Conservation (phyloP, 2,329 filamentous ascomycete genomes). For the Dactylella cylindrospora region DNA sequence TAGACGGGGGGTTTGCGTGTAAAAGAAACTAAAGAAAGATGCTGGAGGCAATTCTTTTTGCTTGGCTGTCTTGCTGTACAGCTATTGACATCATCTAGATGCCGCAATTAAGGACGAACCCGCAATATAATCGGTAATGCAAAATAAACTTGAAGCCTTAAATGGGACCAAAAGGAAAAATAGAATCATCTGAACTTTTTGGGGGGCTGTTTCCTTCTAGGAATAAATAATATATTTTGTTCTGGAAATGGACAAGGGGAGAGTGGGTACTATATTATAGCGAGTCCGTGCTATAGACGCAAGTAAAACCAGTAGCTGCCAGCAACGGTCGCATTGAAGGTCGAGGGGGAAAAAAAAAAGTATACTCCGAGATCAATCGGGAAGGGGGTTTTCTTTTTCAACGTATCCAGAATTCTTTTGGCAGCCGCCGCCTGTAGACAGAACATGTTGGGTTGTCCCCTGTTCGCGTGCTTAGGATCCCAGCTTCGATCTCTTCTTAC, state of each 20-base stretch:
- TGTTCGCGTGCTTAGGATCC: conserved; percentile 42
- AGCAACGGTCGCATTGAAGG: too few relatives aligned
- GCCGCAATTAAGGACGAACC: conserved; percentile 44
- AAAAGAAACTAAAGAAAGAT: too few relatives aligned
- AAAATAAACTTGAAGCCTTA: not conserved
- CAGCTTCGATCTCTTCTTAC: conserved; percentile 43
- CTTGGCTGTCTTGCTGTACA: conserved; percentile 15
- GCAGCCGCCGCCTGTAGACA: conserved; percentile 37
- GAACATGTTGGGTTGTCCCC: conserved; percentile 42
- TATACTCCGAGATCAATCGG: too few relatives aligned
- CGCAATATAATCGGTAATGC: conserved; percentile 43
- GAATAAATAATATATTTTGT: conserved; percentile 4
- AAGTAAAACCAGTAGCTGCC: too few relatives aligned
- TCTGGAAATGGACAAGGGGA: conserved; percentile 25
- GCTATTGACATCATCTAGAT: conserved; percentile 44
- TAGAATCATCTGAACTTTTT: conserved; percentile 17
- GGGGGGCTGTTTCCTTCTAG: conserved; percentile 10
- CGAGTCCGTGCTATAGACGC: conserved; percentile 29
- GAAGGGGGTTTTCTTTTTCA: too few relatives aligned
- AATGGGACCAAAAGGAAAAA: conserved; percentile 23
- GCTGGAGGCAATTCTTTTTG: conserved; percentile 18
- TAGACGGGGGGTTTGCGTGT: conserved; percentile 34
- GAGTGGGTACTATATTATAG: conserved; percentile 21
- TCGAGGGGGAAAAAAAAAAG: too few relatives aligned
- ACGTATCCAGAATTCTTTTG: too few relatives aligned